Percentiles rank a stretch among this genome's conserved stretches.
phyloP scores from a whole-genome alignment of 2,329 filamentous ascomycete species.

The Gnomoniopsis smithogilvyi region DNA sequence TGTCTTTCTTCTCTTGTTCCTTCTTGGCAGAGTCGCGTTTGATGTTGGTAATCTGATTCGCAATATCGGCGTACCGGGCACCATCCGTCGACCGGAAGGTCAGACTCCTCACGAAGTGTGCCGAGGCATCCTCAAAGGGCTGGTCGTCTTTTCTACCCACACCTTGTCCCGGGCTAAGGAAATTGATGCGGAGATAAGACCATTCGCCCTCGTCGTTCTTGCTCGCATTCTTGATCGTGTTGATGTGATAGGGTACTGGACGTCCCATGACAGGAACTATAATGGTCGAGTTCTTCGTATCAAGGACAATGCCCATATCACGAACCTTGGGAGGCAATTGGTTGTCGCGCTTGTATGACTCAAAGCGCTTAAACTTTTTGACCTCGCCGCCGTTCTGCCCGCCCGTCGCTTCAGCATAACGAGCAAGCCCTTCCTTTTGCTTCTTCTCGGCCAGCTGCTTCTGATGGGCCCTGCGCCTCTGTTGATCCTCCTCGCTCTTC shows the following conservation, averaged over 20 bases:
- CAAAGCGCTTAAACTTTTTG: slow-evolving; percentile 98
- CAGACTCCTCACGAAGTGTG: slow-evolving; percentile 92
- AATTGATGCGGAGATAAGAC: slow-evolving; percentile 93
- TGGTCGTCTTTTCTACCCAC: slow-evolving; percentile 97
- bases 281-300: slow-evolving; percentile 84
- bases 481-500: slow-evolving; percentile 85
- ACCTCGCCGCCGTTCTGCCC: slow-evolving; percentile 86
- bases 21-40: slow-evolving; percentile 89
- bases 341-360: slow-evolving; percentile 97
- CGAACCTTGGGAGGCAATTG: slow-evolving; percentile 81
- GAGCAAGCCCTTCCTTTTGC: slow-evolving; percentile 79
- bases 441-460: slow-evolving; percentile 85
- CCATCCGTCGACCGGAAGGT: slow-evolving; percentile 92
- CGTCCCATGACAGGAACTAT: slow-evolving; percentile 96
- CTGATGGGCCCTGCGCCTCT: slow-evolving; percentile 84
- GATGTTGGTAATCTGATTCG: slow-evolving; percentile 90
- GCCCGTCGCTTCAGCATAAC: slow-evolving; percentile 81
- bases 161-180: slow-evolving; percentile 93
- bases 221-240: slow-evolving; percentile 97
- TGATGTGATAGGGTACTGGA: slow-evolving; percentile 95
- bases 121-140: slow-evolving; percentile 92
- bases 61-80: slow-evolving; percentile 84
- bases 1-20: slow-evolving; percentile 98
- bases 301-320: slow-evolving; percentile 86
- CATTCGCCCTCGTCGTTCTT: slow-evolving; percentile 96